phyloP scores from a whole-genome alignment of 192 early-diverging fungal species.

The Powellomyces hirtus region DNA sequence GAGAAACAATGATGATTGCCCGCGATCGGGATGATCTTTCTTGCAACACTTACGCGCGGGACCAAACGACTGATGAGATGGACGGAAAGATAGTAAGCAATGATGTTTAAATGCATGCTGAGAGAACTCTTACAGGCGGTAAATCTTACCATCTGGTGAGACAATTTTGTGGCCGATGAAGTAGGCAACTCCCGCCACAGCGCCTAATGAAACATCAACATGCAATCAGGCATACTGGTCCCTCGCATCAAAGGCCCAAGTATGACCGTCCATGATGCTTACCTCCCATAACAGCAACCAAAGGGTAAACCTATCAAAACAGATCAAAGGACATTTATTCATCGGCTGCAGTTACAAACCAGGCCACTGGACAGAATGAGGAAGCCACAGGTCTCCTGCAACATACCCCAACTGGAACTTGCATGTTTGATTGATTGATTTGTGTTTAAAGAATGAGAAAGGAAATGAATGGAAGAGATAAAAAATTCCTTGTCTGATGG shows the following conservation, averaged over 20 bases:
- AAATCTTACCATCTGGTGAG: neutral
- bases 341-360: too few species aligned
- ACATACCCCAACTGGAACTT: neutral
- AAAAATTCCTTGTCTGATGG: too few species aligned
- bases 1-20: neutral
- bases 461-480: too few species aligned
- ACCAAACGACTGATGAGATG: neutral
- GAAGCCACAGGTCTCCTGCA: too few species aligned
- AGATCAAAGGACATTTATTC: too few species aligned
- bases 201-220: neutral
- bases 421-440: too few species aligned
- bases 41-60: neutral
- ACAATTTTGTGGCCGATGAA: neutral
- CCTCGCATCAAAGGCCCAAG: neutral
- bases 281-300: slow-evolving; percentile 7
- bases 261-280: neutral
- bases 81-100: neutral
- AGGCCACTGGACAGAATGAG: too few species aligned
- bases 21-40: neutral
- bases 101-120: neutral
- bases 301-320: slow-evolving; percentile 1
- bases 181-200: neutral
- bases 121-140: neutral
- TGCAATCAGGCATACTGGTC: neutral
- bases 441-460: too few species aligned